Base-by-base conservation (phyloP, 345 rosid species). In the Boechera divaricarpa region DNA sequence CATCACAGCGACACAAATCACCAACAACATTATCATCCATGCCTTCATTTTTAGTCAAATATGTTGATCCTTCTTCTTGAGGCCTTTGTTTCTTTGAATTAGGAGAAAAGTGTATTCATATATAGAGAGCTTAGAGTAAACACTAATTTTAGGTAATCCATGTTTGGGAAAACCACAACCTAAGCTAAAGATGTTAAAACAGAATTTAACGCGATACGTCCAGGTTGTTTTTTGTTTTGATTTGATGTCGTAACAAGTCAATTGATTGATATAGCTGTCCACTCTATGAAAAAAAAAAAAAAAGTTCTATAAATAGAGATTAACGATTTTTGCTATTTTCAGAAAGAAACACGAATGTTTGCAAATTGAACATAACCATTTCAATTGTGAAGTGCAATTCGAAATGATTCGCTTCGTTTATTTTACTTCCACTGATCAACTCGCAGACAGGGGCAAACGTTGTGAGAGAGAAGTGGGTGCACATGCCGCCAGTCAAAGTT, bases 1-100 rank as follows among this genome's bases (percentile, higher is more conserved):
- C 38, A 75, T 49, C 68, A 32, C 12, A 58, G 68, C 68, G 5
- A 15, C 36, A 51, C 24, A 49, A 67, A 75, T 39, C 18, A 59
- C 68, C 79, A 75, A 51, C 53, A 75, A 12, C 13, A 75, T 49
- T 38, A 75, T 75, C 45, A 59, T 35, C n/a, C 29, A 59, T 29
- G 69, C 54, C 69, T 68, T 76, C 79, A 76, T 76, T 31, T 59
- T 71, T 49, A 10, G 33, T 38, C 7, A 2, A 58, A 42, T 38
- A 39, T 49, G 9, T 59, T 28, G 74, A 69, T 67, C 55, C 55
- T 76, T 67, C 73, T 56, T 38, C 52, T 41, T 39, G 31, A 49
- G 33, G 24, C 15, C 15, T 45, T 71, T 71, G 44, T 71, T 70
- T 57, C 0, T 35, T 21, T 47, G 56, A 47, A n/a, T 65, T 54